phyloP scores from a whole-genome alignment of 2,329 filamentous ascomycete genomes.

The Fusarium foetens region DNA sequence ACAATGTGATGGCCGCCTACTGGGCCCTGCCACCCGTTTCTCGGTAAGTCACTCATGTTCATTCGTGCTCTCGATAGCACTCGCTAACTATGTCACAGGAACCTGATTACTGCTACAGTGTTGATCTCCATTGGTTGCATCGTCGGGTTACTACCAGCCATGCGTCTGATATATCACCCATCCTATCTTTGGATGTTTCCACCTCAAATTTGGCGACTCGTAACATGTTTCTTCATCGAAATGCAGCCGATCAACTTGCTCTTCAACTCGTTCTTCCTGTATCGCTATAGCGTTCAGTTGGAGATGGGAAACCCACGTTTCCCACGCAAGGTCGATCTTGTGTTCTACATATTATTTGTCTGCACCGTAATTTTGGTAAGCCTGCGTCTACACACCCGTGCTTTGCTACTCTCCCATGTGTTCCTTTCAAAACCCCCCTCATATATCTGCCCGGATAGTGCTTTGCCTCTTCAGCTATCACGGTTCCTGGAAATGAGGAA shows the following conservation, averaged over 20 bases:
- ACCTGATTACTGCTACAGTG: slow-evolving; percentile 70
- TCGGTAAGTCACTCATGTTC: slow-evolving; percentile 48
- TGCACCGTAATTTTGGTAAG: slow-evolving; percentile 81
- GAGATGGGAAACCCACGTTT: slow-evolving; percentile 80
- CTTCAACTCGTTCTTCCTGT: slow-evolving; percentile 80
- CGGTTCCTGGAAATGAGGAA: slow-evolving; percentile 88
- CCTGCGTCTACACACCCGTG: slow-evolving; percentile 45
- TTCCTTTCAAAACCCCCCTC: slow-evolving; percentile 53
- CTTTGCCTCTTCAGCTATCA: slow-evolving; percentile 72
- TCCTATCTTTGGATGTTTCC: slow-evolving; percentile 62
- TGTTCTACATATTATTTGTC: slow-evolving; percentile 83
- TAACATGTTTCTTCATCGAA: slow-evolving; percentile 56
- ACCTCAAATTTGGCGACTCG: slow-evolving; percentile 57
- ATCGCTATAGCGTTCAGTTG: slow-evolving; percentile 78
- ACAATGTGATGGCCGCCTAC: slow-evolving; percentile 49
- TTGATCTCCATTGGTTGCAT: slow-evolving; percentile 69
- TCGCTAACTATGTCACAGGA: slow-evolving; percentile 60
- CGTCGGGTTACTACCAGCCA: slow-evolving; percentile 61
- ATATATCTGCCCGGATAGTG: slow-evolving; percentile 84
- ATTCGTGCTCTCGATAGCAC: not conserved
- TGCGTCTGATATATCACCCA: slow-evolving; percentile 63
- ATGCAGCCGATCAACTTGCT: slow-evolving; percentile 61
- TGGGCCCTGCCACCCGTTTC: slow-evolving; percentile 55
- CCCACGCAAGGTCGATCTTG: slow-evolving; percentile 77
- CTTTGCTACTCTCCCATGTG: slow-evolving; percentile 28